Percentiles rank a stretch among this genome's conserved stretches.
Evolutionary conservation across 2,329 filamentous ascomycete species (phyloP).

Genomic region (Claviceps maximensis): DNA sequence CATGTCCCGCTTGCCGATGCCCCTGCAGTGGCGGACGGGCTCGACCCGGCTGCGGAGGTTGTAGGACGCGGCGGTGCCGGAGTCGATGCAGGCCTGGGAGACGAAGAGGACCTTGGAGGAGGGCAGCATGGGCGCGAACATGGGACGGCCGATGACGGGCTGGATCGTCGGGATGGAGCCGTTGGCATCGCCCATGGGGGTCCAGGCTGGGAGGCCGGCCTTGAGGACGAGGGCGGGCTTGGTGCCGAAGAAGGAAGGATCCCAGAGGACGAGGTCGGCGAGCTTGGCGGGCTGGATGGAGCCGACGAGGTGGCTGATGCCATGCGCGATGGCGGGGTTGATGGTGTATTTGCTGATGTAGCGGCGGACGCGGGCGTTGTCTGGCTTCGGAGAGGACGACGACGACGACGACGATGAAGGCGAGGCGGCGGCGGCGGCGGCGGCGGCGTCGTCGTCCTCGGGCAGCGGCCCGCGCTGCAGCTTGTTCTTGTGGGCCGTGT

Average conservation of each 20-base stretch:
- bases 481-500: conserved; percentile 96
- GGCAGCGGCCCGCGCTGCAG: conserved; percentile 61
- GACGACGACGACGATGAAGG: not conserved
- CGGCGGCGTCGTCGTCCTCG: conserved; percentile 53
- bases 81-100: conserved; percentile 54
- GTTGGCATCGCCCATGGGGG: conserved; percentile 78
- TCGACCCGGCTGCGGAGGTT: conserved; percentile 68
- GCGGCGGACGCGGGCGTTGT: conserved; percentile 85
- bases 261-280: conserved; percentile 82
- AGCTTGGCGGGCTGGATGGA: conserved; percentile 81
- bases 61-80: conserved; percentile 57
- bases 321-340: conserved; percentile 84
- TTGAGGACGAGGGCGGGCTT: conserved; percentile 77
- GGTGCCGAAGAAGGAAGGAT: conserved; percentile 69
- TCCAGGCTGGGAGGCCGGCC: conserved; percentile 70
- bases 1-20: conserved; percentile 74
- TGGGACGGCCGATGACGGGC: conserved; percentile 69
- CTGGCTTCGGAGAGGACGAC: conserved; percentile 43
- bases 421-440: conserved; percentile 52
- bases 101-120: conserved; percentile 71
- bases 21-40: conserved; percentile 62
- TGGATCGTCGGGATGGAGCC: conserved; percentile 80
- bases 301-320: conserved; percentile 76
- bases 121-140: conserved; percentile 70
- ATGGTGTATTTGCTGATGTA: conserved; percentile 95